phyloP scores from a whole-genome alignment of 2,329 filamentous ascomycete genomes.

The Proliferodiscus dingleyae region DNA sequence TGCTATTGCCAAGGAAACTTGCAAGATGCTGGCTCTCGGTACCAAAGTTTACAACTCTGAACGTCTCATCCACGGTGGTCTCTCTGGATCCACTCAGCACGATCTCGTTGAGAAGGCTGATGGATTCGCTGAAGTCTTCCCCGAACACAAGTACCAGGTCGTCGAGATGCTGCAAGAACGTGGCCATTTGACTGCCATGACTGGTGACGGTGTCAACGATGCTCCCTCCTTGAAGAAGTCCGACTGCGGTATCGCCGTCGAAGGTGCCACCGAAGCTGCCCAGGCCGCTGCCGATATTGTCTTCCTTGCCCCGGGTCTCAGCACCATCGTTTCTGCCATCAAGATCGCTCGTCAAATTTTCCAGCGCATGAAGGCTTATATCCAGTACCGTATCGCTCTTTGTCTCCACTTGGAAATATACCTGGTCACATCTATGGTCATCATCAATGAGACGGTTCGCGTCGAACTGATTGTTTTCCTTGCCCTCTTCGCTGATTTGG shows the following conservation, averaged over 20 bases:
- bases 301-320: constrained; percentile 86
- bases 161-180: constrained; percentile 91
- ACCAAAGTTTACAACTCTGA: constrained; percentile 80
- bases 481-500: constrained; percentile 73
- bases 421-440: constrained; percentile 72
- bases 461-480: constrained; percentile 74
- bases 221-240: constrained; percentile 90
- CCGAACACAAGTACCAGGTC: constrained; percentile 92
- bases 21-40: constrained; percentile 74
- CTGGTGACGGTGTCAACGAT: constrained; percentile 93
- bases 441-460: constrained; percentile 71
- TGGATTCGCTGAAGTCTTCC: constrained; percentile 92
- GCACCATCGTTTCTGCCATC: constrained; percentile 85
- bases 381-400: constrained; percentile 90
- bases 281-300: constrained; percentile 91
- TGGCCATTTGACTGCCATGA: constrained; percentile 93
- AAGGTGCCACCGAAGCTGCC: constrained; percentile 86
- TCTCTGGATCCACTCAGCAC: constrained; percentile 67
- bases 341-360: constrained; percentile 95
- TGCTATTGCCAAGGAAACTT: constrained; percentile 75
- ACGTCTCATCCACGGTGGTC: constrained; percentile 71
- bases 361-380: constrained; percentile 95
- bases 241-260: constrained; percentile 90
- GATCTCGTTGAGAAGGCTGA: constrained; percentile 82
- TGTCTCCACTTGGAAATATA: constrained; percentile 86